A percentile compares a stretch with the other conserved stretches of the same genome.
phyloP scores from a whole-genome alignment of 495 filamentous ascomycete species.

The Elaphomyces granulatus region DNA sequence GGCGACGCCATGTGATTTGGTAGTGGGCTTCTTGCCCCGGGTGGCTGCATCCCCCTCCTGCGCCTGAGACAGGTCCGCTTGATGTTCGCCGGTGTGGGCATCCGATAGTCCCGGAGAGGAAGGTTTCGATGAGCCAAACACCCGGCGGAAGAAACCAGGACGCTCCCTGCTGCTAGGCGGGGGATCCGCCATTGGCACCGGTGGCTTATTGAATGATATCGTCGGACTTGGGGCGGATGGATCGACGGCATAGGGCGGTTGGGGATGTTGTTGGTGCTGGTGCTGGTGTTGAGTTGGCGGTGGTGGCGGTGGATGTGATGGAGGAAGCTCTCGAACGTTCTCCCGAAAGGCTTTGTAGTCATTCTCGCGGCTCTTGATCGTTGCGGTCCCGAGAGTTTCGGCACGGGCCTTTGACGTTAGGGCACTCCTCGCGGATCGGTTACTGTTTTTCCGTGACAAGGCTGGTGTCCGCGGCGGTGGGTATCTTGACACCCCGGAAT shows the following conservation, averaged over 20 bases:
- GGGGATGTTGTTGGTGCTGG: slow-evolving; percentile 3
- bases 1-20: slow-evolving; percentile 5
- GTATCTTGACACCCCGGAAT: slow-evolving; percentile 22
- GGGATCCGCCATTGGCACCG: slow-evolving; percentile 19
- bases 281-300: too few relatives aligned
- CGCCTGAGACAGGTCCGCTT: slow-evolving; percentile 12
- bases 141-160: slow-evolving; percentile 81
- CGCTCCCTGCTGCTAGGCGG: slow-evolving; percentile 41
- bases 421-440: slow-evolving; percentile 44
- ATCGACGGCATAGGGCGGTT: slow-evolving; percentile 10
- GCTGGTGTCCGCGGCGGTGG: slow-evolving; percentile 26
- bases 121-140: slow-evolving; percentile 56
- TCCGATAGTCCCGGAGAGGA: slow-evolving; percentile 14
- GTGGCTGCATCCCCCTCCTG: slow-evolving; percentile 13
- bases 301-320: slow-evolving; percentile 17
- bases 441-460: slow-evolving; percentile 42
- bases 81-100: slow-evolving; percentile 7
- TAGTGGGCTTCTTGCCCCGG: slow-evolving; percentile 5
- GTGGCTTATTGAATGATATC: slow-evolving; percentile 37
- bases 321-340: slow-evolving; percentile 21
- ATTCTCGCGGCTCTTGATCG: slow-evolving; percentile 19
- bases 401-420: slow-evolving; percentile 19
- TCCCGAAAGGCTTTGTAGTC: slow-evolving; percentile 15
- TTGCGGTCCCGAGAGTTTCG: slow-evolving; percentile 27
- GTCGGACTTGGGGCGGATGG: slow-evolving; percentile 38